These are phyloP conservation scores for Debaryomyces sp. DNA, from an alignment of 1,139 yeast species.

Conservation along the genomic window DNA sequence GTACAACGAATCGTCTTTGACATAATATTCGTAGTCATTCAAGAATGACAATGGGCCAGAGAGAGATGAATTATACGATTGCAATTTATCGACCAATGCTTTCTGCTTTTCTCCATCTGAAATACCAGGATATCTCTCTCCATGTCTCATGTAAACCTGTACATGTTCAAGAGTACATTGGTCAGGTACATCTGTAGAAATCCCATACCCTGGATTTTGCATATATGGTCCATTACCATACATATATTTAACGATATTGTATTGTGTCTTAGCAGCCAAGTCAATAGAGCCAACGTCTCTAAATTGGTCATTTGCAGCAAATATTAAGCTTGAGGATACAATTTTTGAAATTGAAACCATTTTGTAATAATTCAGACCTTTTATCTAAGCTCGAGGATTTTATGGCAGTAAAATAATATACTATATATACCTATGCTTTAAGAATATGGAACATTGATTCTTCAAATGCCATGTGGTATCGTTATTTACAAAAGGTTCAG, in stretches of 20 bases:
- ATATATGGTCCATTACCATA: conserved; percentile 42
- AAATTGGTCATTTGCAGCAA: conserved; percentile 27
- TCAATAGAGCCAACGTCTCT: conserved; percentile 31
- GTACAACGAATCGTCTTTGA: conserved; percentile 24
- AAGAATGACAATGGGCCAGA: conserved; percentile 28
- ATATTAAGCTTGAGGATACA: conserved; percentile 28
- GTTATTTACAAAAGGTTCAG: not conserved
- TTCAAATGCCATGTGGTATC: not conserved
- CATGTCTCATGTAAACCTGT: conserved; percentile 39
- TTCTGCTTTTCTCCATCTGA: conserved; percentile 26
- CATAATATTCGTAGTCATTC: conserved; percentile 30
- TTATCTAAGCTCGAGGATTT: not conserved
- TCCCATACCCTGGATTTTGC: conserved; percentile 38
- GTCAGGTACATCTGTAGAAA: conserved; percentile 34
- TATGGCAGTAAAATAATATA: not conserved
- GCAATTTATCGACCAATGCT: conserved; percentile 23
- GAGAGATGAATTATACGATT: conserved; percentile 19
- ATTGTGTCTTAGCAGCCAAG: conserved; percentile 32
- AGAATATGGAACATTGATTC: not conserved
- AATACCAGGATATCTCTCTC: conserved; percentile 39
- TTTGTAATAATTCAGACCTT: not conserved
- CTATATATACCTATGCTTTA: not conserved
- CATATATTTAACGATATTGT: conserved; percentile 33
- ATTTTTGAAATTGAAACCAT: conserved; percentile 36
- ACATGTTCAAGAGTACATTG: conserved; percentile 38